Evolutionary conservation across 2,329 filamentous ascomycete species (phyloP), one percentile per base, ranked within the genome.

Genomic region (Trematosphaeria pertusa): DNA sequence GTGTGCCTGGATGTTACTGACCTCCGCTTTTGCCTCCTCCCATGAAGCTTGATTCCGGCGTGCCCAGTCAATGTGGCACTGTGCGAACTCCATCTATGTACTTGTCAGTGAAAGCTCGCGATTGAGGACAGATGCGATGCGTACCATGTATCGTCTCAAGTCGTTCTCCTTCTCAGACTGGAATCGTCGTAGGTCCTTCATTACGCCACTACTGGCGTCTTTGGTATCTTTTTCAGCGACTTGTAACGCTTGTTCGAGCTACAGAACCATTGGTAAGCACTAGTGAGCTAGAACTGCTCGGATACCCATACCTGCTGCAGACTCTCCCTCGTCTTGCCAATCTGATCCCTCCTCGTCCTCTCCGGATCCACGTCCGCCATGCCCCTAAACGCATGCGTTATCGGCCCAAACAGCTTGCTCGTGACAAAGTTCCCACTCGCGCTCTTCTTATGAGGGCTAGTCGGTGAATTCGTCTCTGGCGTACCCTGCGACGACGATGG

Each of bases 331-430:
- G 94, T 99, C 80, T 97, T 97, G 30, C 93, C 92, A 59, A 99
- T 97, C 54, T 91, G 88, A 70, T 99, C 94, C 43, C 94, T 83
- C 42, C 94, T 82, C 33, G 92, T 96, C 54, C 92, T 82, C 74
- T 99, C 94, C 0, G 94, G 94, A 67, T 99, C 94, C 32, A 95
- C 90, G 69, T 99, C 94, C 1, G 94, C 93, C 62, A 97, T 93
- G 3, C 94, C 94, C 65, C 97, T 91, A 24, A 97, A 91, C 0
- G 94, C 94, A 73, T 99, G 93, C 44, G 90, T 95, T 52, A 99
- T 87, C 9, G 92, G 89, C 1, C 93, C 94, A 70, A 99, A 97
- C 41, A 99, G 91, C 75, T 93, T 86, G 65, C 83, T 96, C 1
- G 92, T 92, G 52, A 97, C 92, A 54, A 94, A 96, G 36, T 76